These are phyloP conservation scores for Quercus glauca DNA, from an alignment of 306 rosid genomes.

Conservation along the genomic window DNA sequence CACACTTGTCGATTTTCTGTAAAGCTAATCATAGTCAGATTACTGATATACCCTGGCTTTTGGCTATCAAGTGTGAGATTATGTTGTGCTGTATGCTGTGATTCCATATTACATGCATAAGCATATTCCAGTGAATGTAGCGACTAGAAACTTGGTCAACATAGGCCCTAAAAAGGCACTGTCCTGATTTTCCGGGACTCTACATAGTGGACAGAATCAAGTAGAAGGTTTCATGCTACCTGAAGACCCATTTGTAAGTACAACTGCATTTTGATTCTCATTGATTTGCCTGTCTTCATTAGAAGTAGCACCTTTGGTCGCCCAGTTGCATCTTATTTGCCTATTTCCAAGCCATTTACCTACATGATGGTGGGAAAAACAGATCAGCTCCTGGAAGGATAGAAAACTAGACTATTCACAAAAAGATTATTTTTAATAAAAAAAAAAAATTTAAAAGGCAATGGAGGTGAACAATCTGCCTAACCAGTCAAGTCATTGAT, in stretches of 20 bases:
- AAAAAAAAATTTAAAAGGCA: constrained; percentile 1
- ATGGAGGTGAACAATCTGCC: constrained; percentile 18
- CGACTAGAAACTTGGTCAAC: neutral
- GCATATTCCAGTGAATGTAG: neutral
- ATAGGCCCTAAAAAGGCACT: neutral
- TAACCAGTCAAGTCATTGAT: constrained; percentile 64
- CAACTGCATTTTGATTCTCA: constrained; percentile 57
- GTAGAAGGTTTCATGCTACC: constrained; percentile 29
- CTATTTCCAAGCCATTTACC: constrained; percentile 71
- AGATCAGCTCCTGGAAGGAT: constrained; percentile 19
- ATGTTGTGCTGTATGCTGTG: neutral
- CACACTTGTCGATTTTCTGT: neutral
- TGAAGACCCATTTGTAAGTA: constrained; percentile 63
- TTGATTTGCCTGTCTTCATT: constrained; percentile 45
- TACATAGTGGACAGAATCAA: constrained; percentile 11
- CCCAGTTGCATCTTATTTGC: constrained; percentile 67
- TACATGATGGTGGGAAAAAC: constrained; percentile 12
- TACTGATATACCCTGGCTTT: neutral
- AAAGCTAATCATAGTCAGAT: neutral
- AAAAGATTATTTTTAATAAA: neutral
- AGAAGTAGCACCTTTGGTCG: constrained; percentile 53
- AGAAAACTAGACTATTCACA: neutral
- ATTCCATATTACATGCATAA: constrained; percentile 1
- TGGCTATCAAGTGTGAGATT: neutral
- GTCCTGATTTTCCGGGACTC: neutral